A percentile compares a stretch with the other conserved stretches of the same genome.
Conservation (phyloP, 805 yeast species). For the Candida oleophila region DNA sequence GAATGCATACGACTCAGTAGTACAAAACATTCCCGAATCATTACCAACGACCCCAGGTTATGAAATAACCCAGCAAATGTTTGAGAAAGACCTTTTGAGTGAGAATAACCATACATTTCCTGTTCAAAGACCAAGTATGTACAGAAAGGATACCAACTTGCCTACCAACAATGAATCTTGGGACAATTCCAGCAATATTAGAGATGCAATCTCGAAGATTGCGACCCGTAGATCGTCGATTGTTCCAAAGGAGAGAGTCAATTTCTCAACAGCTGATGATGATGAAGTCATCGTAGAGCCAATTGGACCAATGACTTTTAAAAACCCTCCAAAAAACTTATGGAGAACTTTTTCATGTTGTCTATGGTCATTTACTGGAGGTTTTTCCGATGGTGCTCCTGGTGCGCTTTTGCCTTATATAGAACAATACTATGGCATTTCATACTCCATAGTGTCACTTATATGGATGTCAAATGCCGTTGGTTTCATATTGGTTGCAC, state of each 20-base stretch:
- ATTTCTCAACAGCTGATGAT: not conserved
- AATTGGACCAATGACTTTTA: constrained; percentile 11
- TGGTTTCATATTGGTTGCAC: constrained; percentile 26
- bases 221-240: not conserved
- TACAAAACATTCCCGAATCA: constrained; percentile 38
- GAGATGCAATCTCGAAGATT: constrained; percentile 1
- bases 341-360: constrained; percentile 17
- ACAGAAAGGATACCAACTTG: constrained; percentile 1
- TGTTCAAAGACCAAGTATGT: constrained; percentile 2
- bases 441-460: constrained; percentile 24
- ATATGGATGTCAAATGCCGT: constrained; percentile 28
- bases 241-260: not conserved
- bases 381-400: constrained; percentile 27
- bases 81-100: not conserved
- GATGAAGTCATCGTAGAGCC: not conserved
- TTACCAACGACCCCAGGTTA: constrained; percentile 42
- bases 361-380: constrained; percentile 19
- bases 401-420: constrained; percentile 28
- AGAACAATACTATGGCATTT: constrained; percentile 21
- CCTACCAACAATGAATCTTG: not conserved
- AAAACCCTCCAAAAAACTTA: constrained; percentile 20
- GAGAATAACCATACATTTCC: not conserved
- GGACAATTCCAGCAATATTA: not conserved
- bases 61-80: constrained; percentile 17
- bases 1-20: constrained; percentile 1